Base-by-base conservation (phyloP, 768 basidiomycete species). In the Boletus tylopilopsis region DNA sequence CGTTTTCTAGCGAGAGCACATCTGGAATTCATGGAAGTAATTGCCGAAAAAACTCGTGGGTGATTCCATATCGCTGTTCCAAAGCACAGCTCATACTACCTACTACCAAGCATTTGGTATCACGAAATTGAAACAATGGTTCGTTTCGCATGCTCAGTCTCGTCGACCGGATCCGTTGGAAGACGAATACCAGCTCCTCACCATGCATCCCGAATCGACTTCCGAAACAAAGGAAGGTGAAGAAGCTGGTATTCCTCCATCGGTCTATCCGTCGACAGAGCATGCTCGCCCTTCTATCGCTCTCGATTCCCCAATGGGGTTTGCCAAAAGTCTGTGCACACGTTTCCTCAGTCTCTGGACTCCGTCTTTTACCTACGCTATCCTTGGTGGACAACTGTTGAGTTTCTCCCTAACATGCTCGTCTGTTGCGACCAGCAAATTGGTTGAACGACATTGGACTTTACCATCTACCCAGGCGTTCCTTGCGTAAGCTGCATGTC, bases 401-500 rank as follows among this genome's bases (percentile, higher is more conserved):
- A 65, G 64, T 35, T 32, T 65, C 24, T 38, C 25, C 4, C 12
- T 62, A 39, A 65, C 64, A 11, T 64, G 57, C 24, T 39, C 50
- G 10, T 66, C 63, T 9, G 82, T 92, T n/a, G 83, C 86, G 41
- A 93, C 90, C 2, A 85, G 86, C 2, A 82, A 85, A 61, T 73
- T 93, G 35, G 79, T 82, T 3, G 70, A 61, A 27, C 72, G 85
- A 27, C 78, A 81, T 60, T 91, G 89, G 84, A 64, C 74, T 18
- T 64, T 90, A 49, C 83, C 90, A 0, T 82, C 87, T 8, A 91
- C 90, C 0, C 90, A 93, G 64, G 86, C 78, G 5, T 80, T 85
- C 56, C 90, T 92, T 68, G 63, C 85, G 90, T 90, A 58, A 62
- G 84, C 76, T 18, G 42, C 32, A 15, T 12, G 16, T 55, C 18